Evolutionary conservation across 805 yeast species (phyloP).

Genomic region (Candida ortonii): DNA sequence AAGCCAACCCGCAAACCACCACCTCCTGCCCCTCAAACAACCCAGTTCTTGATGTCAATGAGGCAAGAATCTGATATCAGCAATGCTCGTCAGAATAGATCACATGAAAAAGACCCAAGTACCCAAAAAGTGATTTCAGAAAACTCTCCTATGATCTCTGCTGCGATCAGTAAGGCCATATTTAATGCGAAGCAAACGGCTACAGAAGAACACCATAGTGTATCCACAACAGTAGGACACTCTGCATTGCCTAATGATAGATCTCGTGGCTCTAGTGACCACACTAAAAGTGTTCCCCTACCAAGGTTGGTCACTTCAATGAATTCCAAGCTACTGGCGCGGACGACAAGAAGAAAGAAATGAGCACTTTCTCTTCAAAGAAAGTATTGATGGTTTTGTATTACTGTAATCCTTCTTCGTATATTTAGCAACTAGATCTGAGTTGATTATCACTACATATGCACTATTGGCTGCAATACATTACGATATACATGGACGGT

Average conservation of each 20-base stretch:
- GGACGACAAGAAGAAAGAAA: constrained; percentile 47
- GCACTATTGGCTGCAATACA: too few species aligned
- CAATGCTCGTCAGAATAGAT: constrained; percentile 1
- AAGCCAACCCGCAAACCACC: constrained; percentile 16
- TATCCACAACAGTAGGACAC: constrained; percentile 2
- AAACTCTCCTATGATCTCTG: constrained; percentile 33
- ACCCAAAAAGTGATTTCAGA: constrained; percentile 20
- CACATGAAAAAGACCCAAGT: constrained; percentile 9
- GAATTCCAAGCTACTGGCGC: constrained; percentile 60
- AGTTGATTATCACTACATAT: too few species aligned
- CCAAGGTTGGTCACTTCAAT: constrained; percentile 45
- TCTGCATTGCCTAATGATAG: too few species aligned
- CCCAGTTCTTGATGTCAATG: constrained; percentile 21
- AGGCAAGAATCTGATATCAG: constrained; percentile 11
- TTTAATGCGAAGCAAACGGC: constrained; percentile 20
- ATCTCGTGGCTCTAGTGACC: too few species aligned
- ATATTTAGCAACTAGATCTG: neutral
- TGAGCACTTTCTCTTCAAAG: constrained; percentile 3
- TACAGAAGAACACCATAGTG: constrained; percentile 1
- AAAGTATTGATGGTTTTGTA: neutral
- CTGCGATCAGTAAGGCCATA: constrained; percentile 34
- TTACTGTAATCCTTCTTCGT: too few species aligned
- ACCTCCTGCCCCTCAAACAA: constrained; percentile 13
- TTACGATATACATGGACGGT: too few species aligned
- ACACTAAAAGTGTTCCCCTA: constrained; percentile 4